Conservation (phyloP, 768 basidiomycete species). For the Mycena haematopus region DNA sequence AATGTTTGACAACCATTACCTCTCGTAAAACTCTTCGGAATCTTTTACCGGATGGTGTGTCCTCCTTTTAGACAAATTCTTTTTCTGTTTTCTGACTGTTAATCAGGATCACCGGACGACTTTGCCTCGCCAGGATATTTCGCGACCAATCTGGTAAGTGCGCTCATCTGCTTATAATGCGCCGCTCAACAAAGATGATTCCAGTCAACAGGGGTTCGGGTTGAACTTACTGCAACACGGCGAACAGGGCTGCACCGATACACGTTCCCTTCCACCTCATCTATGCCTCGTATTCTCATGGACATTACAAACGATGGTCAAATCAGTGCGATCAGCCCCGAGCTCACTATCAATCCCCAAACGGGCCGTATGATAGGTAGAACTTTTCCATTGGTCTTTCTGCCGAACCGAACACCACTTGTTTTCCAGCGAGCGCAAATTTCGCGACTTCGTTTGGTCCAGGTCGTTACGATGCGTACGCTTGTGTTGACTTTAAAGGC, state of each 20-base stretch:
- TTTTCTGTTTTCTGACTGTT: too few species aligned
- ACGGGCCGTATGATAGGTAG: conserved; percentile 57
- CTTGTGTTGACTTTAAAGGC: conserved; percentile 66
- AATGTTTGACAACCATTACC: conserved; percentile 55
- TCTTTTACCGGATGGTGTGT: conserved; percentile 54
- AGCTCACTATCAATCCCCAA: conserved; percentile 53
- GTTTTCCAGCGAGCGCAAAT: conserved; percentile 43
- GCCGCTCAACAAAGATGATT: background rate
- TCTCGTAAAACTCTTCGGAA: conserved; percentile 55
- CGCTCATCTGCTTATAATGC: background rate
- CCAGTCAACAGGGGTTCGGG: conserved; percentile 61
- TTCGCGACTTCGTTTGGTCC: conserved; percentile 68
- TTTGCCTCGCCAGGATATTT: conserved; percentile 72
- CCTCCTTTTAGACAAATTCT: background rate
- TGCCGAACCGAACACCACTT: conserved; percentile 11
- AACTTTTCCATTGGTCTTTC: background rate
- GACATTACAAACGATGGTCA: conserved; percentile 71
- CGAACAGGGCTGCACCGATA: conserved; percentile 66
- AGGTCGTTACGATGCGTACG: conserved; percentile 61
- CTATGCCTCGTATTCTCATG: conserved; percentile 58
- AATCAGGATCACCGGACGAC: conserved; percentile 61
- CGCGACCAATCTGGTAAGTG: conserved; percentile 59
- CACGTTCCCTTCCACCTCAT: conserved; percentile 56
- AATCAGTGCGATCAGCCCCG: conserved; percentile 54
- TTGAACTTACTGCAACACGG: conserved; percentile 65